Conservation (phyloP, 208 protist genomes). For the Wallacemonas rigidus region DNA sequence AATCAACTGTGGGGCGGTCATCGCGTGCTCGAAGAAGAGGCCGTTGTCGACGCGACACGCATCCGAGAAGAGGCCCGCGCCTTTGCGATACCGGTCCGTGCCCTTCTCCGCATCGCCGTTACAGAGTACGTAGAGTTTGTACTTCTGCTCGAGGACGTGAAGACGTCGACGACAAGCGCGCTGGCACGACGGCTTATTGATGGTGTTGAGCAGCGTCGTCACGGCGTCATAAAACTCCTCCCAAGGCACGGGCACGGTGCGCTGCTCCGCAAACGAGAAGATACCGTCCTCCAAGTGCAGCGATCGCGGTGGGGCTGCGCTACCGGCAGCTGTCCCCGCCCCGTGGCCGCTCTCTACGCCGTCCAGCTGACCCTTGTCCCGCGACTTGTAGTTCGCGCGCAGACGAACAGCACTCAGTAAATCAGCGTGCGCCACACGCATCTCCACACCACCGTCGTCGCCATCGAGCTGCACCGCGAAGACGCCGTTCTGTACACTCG, state of each 20-base stretch:
- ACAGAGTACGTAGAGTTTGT: conserved; percentile 90
- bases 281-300: conserved; percentile 71
- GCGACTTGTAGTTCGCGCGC: conserved; percentile 68
- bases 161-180: conserved; percentile 73
- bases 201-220: conserved; percentile 34
- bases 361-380: conserved; percentile 69
- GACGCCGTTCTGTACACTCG: conserved; percentile 20
- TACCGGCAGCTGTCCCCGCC: not conserved
- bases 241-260: conserved; percentile 59
- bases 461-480: conserved; percentile 66
- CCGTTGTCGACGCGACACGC: conserved; percentile 78
- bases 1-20: conserved; percentile 17
- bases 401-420: conserved; percentile 48
- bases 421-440: conserved; percentile 53
- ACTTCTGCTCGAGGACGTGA: conserved; percentile 92
- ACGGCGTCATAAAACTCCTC: conserved; percentile 78
- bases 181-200: conserved; percentile 61
- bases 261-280: conserved; percentile 61
- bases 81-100: conserved; percentile 54
- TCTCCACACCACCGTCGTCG: conserved; percentile 80
- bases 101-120: conserved; percentile 82
- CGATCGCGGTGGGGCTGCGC: conserved; percentile 12
- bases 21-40: not conserved
- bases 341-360: conserved; percentile 11
- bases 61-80: conserved; percentile 86